phyloP scores from a whole-genome alignment of 495 filamentous ascomycete genomes.

The Cladorrhinum samala region DNA sequence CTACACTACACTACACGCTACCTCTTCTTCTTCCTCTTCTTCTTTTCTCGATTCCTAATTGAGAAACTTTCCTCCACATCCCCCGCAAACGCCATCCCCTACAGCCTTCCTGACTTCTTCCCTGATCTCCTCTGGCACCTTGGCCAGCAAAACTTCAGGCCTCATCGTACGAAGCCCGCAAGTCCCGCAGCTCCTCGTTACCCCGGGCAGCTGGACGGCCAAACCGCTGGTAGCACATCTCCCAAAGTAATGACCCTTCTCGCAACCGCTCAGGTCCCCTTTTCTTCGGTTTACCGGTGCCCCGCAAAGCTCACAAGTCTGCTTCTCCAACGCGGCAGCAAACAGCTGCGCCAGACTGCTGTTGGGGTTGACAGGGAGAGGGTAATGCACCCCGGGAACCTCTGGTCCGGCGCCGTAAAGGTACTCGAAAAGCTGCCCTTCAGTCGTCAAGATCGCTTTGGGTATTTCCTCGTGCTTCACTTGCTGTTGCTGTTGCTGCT shows the following conservation, averaged over 20 bases:
- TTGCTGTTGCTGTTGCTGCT: not conserved
- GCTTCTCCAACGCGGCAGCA: slow-evolving; percentile 15
- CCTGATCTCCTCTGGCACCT: slow-evolving; percentile 13
- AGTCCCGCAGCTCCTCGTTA: slow-evolving; percentile 37
- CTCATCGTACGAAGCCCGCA: slow-evolving; percentile 38
- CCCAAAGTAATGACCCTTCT: slow-evolving; percentile 26
- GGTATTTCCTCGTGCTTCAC: not conserved
- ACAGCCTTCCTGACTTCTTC: slow-evolving; percentile 23
- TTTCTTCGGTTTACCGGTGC: slow-evolving; percentile 14
- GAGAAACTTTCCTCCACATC: slow-evolving; percentile 44
- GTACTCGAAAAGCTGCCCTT: slow-evolving; percentile 39
- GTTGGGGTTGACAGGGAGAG: slow-evolving; percentile 1
- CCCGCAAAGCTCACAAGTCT: slow-evolving; percentile 36
- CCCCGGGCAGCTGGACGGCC: slow-evolving; percentile 37
- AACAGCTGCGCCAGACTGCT: slow-evolving; percentile 20
- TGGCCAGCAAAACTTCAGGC: slow-evolving; percentile 23
- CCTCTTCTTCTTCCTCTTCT: too few relatives aligned
- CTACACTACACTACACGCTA: too few relatives aligned
- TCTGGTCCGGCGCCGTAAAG: slow-evolving; percentile 42
- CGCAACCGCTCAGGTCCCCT: slow-evolving; percentile 21
- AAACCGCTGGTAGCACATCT: slow-evolving; percentile 40
- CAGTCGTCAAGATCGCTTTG: slow-evolving; percentile 30
- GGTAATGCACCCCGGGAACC: slow-evolving; percentile 30
- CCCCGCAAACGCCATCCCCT: slow-evolving; percentile 33
- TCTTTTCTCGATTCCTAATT: too few relatives aligned